Base-by-base conservation (phyloP, 139 green algal genomes). In the Picochlorum sp. region DNA sequence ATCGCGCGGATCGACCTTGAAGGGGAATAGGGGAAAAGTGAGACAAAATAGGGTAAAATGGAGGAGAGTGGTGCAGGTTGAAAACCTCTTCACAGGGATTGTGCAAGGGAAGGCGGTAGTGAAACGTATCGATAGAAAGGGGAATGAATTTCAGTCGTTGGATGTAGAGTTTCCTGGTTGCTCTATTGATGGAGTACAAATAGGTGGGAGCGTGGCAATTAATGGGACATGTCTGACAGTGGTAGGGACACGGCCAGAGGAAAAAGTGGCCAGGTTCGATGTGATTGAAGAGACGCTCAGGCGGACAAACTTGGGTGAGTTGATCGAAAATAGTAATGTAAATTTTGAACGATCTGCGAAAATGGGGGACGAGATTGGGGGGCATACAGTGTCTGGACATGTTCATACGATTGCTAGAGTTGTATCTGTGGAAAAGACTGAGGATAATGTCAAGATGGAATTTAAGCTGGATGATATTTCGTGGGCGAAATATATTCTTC, bases 181-280 rank as follows among this genome's bases (percentile, higher is more conserved):
- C 20, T 69, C 59, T 13, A 53, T 65, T 2, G 68, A 70, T 12
- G 67, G 55, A 7, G 39, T 93, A 2, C 53, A 81, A 30, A 80
- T 94, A 25, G 89, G 89, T 9, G 86, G 82, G 18, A 90, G 77
- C 55, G 80, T 97, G 1, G 86, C 90, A 7, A 84, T 96, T 56
- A 96, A 97, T 50, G 90, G 90, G 49, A 93, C 87, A 9, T 97
- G 90, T 73, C 73, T 97, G 2, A 97, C 90, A 5, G 87, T 94
- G 16, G 32, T 59, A 1, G 10, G 18, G 4, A 37, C 43, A 30
- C 24, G 52, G 10, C 47, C 50, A 16, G 60, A 82, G 61, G 47
- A 47, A 33, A 53, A 26, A 14, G 16, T 33, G 13, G 50, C 84
- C 18, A 64, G 50, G 18, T 96, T 96, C 61, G 89, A 97, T 50